Base-by-base conservation (phyloP, 2,329 filamentous ascomycete species). In the Grosmannia clavigera region DNA sequence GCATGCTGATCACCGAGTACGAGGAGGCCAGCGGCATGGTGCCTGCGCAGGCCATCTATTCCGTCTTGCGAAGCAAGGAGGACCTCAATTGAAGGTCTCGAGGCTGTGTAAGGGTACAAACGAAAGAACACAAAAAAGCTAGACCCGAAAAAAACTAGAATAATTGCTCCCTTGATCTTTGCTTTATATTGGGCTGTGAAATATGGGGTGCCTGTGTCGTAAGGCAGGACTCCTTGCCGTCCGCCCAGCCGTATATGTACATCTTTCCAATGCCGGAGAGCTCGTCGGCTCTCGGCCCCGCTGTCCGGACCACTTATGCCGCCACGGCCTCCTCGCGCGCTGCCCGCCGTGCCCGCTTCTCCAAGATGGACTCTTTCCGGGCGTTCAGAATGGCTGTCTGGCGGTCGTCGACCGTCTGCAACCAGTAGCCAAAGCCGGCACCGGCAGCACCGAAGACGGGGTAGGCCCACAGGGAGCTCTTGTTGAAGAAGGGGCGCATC, bases 391-490 rank as follows among this genome's bases (percentile, higher is more conserved):
- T 81, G 65, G 83, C 82, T 66, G 86, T 81, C 76, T 97, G 92
- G 71, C 85, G 81, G 69, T 89, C 78, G 74, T 96, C 90, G 60
- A 97, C 89, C 64, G 90, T 89, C 78, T 92, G 86, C 67, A 99
- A 79, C 91, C 92, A 99, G 81, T 96, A 96, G 67, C 94, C 94
- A 76, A 97, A 96, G 75, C 87, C 90, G 67, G 86, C 92, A 68
- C 92, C 92, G 64, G 90, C 83, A 67, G 82, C 82, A 61, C 86
- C 92, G 75, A 94, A 99, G 67, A 92, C 76, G 60, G 94, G 94
- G 78, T 96, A 99, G 58, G 85, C 90, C 88, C 90, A 95, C 69
- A 96, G 83, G 60, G 87, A 88, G 71, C 87, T 81, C 70, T 81
- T 84, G 76, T 87, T 86, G 81, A 97, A 90, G 74, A 96, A 86